Evolutionary conservation across 2,329 filamentous ascomycete species (phyloP), one percentile per base, ranked within the genome.

Genomic region (Monosporascus sp.): DNA sequence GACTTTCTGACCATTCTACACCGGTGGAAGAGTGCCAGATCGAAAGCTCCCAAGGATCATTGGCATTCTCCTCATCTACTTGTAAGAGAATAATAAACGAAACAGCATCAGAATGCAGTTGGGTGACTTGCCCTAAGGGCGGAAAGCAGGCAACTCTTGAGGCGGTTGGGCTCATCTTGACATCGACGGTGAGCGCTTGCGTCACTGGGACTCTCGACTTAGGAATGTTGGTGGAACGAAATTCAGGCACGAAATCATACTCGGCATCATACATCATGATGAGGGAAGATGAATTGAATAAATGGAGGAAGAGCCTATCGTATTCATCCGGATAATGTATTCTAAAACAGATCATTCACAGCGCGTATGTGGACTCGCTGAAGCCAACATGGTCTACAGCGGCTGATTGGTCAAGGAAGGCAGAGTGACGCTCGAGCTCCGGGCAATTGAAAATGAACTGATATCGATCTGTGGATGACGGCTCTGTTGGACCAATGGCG

Each of bases 121-220:
- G 77, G 2, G 90, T 91, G 24, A 88, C 80, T 66, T 92, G 88
- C 2, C 86, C 90, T 50, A 96, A 71, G 1, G 90, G 83, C 14
- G 92, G 92, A 63, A 84, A 86, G 55, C 76, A 26, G 43, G 43
- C 20, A 6, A 31, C 26, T 3, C 43, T 77, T 22, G 75, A 74
- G 19, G 81, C 59, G 14, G 64, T 61, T 37, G 69, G 65, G 7
- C 68, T 69, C 71, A 76, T 77, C 2, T 55, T 58, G 50, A 44
- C 17, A 26, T 27, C 48, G 14, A 67, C 62, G 41, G 61, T 5
- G 46, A 66, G 43, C n/a, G 11, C 52, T 31, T 57, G 50, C 26
- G 56, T 52, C 26, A 66, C 66, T 40, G 65, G 55, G 36, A 63
- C 58, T 51, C 70, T 75, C 54, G 73, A 72, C 52, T 70, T 69